Conservation (phyloP, 371 early-diverging fungal genomes). For the Rhizopus sp. region DNA sequence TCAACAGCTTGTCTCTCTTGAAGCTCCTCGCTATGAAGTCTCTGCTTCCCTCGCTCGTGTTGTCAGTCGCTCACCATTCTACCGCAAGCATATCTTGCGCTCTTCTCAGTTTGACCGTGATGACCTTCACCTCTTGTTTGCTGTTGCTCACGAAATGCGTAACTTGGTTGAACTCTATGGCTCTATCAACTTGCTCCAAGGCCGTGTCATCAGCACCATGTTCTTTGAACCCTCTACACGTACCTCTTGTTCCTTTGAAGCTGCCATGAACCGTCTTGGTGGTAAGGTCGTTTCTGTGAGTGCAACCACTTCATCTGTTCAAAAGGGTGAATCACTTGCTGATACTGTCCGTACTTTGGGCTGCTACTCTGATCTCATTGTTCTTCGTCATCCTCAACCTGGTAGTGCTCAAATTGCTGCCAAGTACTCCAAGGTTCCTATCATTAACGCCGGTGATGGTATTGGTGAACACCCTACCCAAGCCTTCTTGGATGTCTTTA, state of each 20-base stretch:
- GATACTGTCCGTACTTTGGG: conserved; percentile 95
- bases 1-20: conserved; percentile 39
- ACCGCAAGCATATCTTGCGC: conserved; percentile 86
- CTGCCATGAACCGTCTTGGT: conserved; percentile 94
- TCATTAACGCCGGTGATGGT: conserved; percentile 98
- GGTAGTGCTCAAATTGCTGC: conserved; percentile 86
- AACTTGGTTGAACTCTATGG: conserved; percentile 89
- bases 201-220: conserved; percentile 91
- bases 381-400: conserved; percentile 92
- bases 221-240: conserved; percentile 98
- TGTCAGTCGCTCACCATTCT: conserved; percentile 86
- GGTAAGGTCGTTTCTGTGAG: conserved; percentile 88
- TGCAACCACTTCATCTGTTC: conserved; percentile 82
- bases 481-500: conserved; percentile 95
- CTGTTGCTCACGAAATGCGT: conserved; percentile 97
- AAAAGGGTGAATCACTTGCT: conserved; percentile 93
- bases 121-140: conserved; percentile 92
- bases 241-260: conserved; percentile 90
- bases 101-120: conserved; percentile 89
- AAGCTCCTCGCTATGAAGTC: conserved; percentile 45
- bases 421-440: conserved; percentile 86
- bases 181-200: conserved; percentile 77
- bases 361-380: conserved; percentile 89
- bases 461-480: conserved; percentile 98
- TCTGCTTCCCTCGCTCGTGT: conserved; percentile 68